phyloP scores from a whole-genome alignment of 225 moss, liverwort and hornwort species.

The Ulota crispa region DNA sequence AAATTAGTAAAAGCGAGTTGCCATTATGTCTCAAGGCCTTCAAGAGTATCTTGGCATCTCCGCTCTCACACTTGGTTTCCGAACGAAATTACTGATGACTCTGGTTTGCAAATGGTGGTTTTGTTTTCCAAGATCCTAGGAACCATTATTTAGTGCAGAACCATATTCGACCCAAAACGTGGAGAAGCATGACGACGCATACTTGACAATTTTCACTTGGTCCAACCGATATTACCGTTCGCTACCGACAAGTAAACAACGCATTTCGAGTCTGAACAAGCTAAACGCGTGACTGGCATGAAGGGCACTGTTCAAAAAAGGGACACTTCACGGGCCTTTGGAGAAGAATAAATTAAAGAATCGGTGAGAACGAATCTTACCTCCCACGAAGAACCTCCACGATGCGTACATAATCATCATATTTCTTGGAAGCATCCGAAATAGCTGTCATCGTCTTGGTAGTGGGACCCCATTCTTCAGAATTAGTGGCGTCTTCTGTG shows the following conservation, averaged over 20 bases:
- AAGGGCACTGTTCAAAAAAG: neutral
- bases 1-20: too few relatives aligned
- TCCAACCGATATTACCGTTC: neutral
- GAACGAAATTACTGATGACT: too few relatives aligned
- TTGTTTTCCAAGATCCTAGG: neutral
- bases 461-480: slow-evolving; percentile 47
- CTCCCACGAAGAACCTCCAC: slow-evolving; percentile 41
- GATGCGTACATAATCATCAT: slow-evolving; percentile 43
- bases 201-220: too few relatives aligned
- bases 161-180: neutral
- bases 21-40: too few relatives aligned
- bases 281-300: neutral
- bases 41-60: too few relatives aligned
- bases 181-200: neutral
- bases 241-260: neutral
- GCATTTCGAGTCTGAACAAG: neutral
- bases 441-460: slow-evolving; percentile 44
- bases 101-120: neutral
- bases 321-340: neutral
- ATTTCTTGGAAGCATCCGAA: slow-evolving; percentile 26
- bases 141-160: neutral
- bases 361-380: neutral
- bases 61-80: too few relatives aligned
- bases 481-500: slow-evolving; percentile 47
- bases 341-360: neutral